Conservation (phyloP, 257 asterid species). For the Coffea eugenioides region DNA sequence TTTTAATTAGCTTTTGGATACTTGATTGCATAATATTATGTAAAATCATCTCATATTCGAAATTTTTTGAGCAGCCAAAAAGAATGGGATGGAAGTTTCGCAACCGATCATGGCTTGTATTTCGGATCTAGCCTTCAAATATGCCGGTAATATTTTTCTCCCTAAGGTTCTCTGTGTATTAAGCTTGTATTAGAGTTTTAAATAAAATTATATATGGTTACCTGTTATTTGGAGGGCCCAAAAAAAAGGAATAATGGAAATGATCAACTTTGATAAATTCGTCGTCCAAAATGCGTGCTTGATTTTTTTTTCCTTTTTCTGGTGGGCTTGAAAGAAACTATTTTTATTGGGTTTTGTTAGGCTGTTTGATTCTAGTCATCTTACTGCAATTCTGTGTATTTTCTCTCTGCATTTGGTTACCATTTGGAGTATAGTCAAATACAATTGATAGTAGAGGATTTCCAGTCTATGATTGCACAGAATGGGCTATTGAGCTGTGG, state of each 20-base stretch:
- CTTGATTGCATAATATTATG: background rate
- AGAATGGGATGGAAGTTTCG: conserved; percentile 72
- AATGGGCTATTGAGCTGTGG: background rate
- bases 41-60: background rate
- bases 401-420: too few relatives aligned
- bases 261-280: background rate
- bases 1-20: background rate
- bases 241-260: background rate
- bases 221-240: background rate
- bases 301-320: background rate
- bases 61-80: conserved; percentile 52
- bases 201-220: background rate
- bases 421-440: too few relatives aligned
- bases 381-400: too few relatives aligned
- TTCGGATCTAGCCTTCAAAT: conserved; percentile 87
- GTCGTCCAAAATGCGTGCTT: background rate
- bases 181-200: too few relatives aligned
- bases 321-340: too few relatives aligned
- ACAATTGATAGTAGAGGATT: too few relatives aligned
- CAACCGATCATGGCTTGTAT: conserved; percentile 74
- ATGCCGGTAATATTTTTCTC: conserved; percentile 45
- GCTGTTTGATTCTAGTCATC: too few relatives aligned
- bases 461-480: too few relatives aligned
- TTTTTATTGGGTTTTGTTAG: too few relatives aligned
- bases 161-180: background rate